Evolutionary conservation across 2,329 filamentous ascomycete species (phyloP).

Genomic region (Colletotrichum aenigma): DNA sequence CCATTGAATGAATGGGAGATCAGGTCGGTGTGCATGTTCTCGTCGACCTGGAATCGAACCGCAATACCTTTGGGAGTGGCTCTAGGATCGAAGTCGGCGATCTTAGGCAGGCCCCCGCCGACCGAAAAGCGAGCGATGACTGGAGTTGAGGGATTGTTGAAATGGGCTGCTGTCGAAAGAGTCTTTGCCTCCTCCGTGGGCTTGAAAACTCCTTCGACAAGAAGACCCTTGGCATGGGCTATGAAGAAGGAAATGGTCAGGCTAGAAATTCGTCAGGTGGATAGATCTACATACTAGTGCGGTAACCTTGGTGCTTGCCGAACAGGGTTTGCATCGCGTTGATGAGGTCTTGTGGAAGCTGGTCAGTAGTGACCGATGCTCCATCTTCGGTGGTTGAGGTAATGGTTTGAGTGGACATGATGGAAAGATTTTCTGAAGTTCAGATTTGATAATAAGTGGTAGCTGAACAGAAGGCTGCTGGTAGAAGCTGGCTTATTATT

Average conservation of each 20-base stretch:
- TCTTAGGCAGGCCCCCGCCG: background rate
- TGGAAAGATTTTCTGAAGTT: no score
- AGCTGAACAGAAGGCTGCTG: no score
- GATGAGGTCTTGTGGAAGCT: no score
- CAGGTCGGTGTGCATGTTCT: background rate
- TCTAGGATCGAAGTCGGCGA: background rate
- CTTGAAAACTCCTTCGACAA: conserved; percentile 56
- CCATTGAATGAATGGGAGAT: background rate
- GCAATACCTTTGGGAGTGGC: background rate
- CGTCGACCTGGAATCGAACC: background rate
- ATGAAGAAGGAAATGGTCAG: background rate
- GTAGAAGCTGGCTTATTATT: no score
- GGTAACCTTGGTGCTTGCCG: background rate
- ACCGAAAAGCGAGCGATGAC: conserved; percentile 53
- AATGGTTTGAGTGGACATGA: no score
- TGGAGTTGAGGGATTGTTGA: conserved; percentile 46
- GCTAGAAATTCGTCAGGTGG: background rate
- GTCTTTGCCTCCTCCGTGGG: conserved; percentile 45
- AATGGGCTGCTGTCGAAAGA: conserved; percentile 53
- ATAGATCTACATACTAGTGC: background rate
- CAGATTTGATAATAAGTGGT: no score
- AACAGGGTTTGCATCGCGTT: no score
- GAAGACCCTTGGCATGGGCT: conserved; percentile 58
- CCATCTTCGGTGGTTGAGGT: no score
- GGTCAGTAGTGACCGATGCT: no score